These are phyloP conservation scores for Herpetomonas samuelpessoai DNA, from an alignment of 208 protist species.

Conservation along the genomic window DNA sequence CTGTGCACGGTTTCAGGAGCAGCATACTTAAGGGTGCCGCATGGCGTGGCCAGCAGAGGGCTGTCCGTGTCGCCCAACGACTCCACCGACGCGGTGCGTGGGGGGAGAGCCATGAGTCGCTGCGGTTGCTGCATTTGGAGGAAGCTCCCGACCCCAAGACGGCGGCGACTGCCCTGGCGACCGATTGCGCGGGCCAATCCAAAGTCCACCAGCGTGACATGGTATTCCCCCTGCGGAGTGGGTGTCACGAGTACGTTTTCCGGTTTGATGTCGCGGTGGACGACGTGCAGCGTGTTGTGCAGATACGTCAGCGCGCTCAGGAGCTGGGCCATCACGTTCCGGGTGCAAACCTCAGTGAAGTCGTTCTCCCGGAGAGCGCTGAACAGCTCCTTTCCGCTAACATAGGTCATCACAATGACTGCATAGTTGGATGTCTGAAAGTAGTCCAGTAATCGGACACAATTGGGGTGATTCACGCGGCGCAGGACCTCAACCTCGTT, in stretches of 20 bases:
- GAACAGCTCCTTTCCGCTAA: constrained; percentile 78
- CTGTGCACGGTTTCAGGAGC: constrained; percentile 82
- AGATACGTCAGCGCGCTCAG: constrained; percentile 75
- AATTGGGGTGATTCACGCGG: constrained; percentile 62
- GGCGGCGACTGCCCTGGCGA: background rate
- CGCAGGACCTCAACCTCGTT: constrained; percentile 82
- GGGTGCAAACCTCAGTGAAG: constrained; percentile 61
- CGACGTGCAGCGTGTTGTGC: constrained; percentile 64
- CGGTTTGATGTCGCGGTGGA: constrained; percentile 89
- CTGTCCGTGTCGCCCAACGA: constrained; percentile 57
- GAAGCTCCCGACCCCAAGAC: constrained; percentile 4
- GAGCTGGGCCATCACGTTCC: constrained; percentile 71
- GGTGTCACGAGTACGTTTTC: constrained; percentile 80
- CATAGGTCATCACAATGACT: constrained; percentile 84
- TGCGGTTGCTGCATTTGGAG: background rate
- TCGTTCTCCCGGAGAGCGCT: constrained; percentile 45
- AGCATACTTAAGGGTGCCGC: constrained; percentile 83
- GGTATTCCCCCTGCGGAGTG: constrained; percentile 18
- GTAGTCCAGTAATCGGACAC: constrained; percentile 62
- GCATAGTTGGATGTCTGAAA: constrained; percentile 77
- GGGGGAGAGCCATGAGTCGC: constrained; percentile 11
- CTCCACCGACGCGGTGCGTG: constrained; percentile 20
- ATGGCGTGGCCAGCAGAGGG: constrained; percentile 79
- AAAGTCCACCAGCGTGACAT: constrained; percentile 84
- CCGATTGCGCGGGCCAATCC: constrained; percentile 55